These are phyloP conservation scores for Sporothrix brasiliensis DNA, from an alignment of 2,329 filamentous ascomycete genomes.

Conservation along the genomic window DNA sequence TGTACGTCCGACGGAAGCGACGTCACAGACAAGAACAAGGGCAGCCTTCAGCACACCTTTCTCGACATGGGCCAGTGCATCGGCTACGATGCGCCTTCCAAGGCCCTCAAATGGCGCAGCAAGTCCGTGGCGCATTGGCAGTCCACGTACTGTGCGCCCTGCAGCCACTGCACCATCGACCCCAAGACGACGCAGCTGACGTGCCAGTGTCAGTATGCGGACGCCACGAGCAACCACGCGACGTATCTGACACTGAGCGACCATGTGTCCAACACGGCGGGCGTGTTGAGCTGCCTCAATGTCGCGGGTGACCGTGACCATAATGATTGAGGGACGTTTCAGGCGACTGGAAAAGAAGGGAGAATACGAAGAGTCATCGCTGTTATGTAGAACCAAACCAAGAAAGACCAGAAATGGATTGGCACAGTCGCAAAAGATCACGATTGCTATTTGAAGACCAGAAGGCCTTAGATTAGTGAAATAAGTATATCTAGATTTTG, in stretches of 20 bases:
- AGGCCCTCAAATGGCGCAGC: constrained; percentile 29
- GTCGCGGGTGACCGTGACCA: constrained; percentile 21
- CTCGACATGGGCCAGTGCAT: constrained; percentile 35
- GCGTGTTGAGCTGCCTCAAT: constrained; percentile 30
- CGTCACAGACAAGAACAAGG: neutral
- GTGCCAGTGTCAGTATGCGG: constrained; percentile 29
- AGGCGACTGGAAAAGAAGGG: neutral
- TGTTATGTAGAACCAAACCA: neutral
- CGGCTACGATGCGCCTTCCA: constrained; percentile 18
- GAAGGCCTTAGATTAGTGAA: neutral
- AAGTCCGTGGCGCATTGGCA: constrained; percentile 28
- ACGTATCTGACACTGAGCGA: constrained; percentile 29
- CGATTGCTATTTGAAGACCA: too few species aligned
- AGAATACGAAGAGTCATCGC: neutral
- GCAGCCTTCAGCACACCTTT: constrained; percentile 28
- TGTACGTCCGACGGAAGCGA: constrained; percentile 31
- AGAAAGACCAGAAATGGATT: neutral
- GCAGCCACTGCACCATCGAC: constrained; percentile 34
- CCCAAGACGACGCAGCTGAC: constrained; percentile 29
- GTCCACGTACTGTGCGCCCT: constrained; percentile 31
- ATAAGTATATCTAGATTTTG: neutral
- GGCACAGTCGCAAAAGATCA: too few species aligned
- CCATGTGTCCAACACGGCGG: constrained; percentile 29
- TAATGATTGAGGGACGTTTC: neutral
- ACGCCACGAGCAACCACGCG: constrained; percentile 22